Conservation (phyloP, 805 yeast species). For the Cyberlindnera subsufficiens region DNA sequence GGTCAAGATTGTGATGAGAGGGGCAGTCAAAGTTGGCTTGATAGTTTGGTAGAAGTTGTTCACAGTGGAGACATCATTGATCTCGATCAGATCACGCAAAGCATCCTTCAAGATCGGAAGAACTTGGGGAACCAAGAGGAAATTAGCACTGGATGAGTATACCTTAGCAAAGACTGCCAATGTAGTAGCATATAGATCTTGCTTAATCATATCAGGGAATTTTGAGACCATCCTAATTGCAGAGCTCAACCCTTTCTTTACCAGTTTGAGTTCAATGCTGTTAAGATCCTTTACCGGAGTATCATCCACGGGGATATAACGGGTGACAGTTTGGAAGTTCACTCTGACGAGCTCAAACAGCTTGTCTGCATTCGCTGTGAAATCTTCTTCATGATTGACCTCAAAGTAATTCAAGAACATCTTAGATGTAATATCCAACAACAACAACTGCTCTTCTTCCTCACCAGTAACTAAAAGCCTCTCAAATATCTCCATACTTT, state of each 20-base stretch:
- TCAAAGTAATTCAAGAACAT: slow-evolving; percentile 44
- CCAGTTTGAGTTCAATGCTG: slow-evolving; percentile 30
- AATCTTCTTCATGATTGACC: slow-evolving; percentile 31
- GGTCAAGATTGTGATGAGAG: slow-evolving; percentile 30
- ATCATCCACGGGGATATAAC: slow-evolving; percentile 47
- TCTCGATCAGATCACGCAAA: slow-evolving; percentile 29
- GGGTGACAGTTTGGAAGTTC: slow-evolving; percentile 55
- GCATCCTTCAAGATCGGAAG: slow-evolving; percentile 46
- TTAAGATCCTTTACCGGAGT: slow-evolving; percentile 13
- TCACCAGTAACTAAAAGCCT: slow-evolving; percentile 55
- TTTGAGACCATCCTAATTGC: slow-evolving; percentile 56
- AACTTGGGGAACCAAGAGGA: slow-evolving; percentile 43
- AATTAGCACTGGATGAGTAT: slow-evolving; percentile 22
- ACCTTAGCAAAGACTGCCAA: slow-evolving; percentile 44
- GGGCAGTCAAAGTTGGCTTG: slow-evolving; percentile 22
- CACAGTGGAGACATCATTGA: slow-evolving; percentile 24
- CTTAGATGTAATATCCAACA: slow-evolving; percentile 53
- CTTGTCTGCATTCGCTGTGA: slow-evolving; percentile 62
- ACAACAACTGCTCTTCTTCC: slow-evolving; percentile 37
- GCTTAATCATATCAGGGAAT: slow-evolving; percentile 63
- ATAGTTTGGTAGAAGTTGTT: slow-evolving; percentile 33
- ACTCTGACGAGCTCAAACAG: slow-evolving; percentile 76
- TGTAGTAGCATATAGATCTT: slow-evolving; percentile 68
- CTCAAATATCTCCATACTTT: slow-evolving; percentile 70
- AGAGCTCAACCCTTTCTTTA: slow-evolving; percentile 44